Percentiles rank a stretch among this genome's conserved stretches.
Conservation (phyloP, 176 grass and related monocot genomes). For the Cymbopogon citratus region DNA sequence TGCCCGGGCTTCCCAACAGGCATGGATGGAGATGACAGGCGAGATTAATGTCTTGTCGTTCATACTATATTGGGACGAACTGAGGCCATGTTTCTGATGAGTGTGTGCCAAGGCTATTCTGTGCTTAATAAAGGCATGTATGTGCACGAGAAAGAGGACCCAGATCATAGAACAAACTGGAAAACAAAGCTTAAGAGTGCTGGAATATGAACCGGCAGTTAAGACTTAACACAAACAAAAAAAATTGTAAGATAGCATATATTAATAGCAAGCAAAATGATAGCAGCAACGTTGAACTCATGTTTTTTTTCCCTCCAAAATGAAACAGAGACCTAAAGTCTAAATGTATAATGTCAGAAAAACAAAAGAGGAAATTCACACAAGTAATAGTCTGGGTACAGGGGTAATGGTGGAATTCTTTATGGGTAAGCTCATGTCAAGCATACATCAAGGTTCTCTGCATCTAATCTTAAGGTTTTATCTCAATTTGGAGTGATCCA, state of each 20-base stretch:
- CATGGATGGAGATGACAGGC: not conserved
- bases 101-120: not conserved
- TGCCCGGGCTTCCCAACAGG: too few species aligned
- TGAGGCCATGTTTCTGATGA: not conserved
- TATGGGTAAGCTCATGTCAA: not conserved
- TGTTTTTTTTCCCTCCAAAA: not conserved
- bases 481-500: not conserved
- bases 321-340: not conserved
- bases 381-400: not conserved
- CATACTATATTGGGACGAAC: not conserved
- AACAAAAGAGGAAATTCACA: not conserved
- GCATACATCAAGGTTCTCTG: not conserved
- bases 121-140: not conserved
- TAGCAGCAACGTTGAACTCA: not conserved
- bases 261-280: not conserved
- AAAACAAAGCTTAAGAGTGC: not conserved
- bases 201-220: not conserved
- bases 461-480: not conserved
- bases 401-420: not conserved
- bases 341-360: not conserved
- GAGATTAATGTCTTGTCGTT: constrained; percentile 13
- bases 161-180: not conserved
- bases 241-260: not conserved
- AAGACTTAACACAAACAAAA: not conserved
- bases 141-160: not conserved